A percentile compares a stretch with the other conserved stretches of the same genome.
phyloP scores from a whole-genome alignment of 2,329 filamentous ascomycete genomes.

The Aspergillus jensenii region DNA sequence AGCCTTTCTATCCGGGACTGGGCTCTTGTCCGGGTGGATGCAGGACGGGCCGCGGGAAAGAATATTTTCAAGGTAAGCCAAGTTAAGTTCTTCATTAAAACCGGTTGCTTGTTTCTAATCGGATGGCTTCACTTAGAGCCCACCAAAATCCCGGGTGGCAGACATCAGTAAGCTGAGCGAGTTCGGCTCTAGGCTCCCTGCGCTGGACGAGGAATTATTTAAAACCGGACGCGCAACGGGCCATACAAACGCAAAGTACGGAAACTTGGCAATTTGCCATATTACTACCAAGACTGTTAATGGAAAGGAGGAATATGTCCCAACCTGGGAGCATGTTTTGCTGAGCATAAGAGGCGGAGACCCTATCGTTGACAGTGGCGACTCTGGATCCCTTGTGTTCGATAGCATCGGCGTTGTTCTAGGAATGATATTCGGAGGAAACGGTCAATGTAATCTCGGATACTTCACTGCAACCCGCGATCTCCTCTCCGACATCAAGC shows the following conservation, averaged over 20 bases:
- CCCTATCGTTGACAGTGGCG: not conserved
- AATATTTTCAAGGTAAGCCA: not conserved
- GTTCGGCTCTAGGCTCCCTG: not conserved
- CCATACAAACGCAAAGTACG: not conserved
- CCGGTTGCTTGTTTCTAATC: not conserved
- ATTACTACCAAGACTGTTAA: not conserved
- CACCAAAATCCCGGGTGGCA: not conserved
- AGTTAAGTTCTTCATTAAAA: too few species aligned
- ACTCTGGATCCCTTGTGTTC: not conserved
- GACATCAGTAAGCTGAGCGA: not conserved
- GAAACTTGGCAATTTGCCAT: not conserved
- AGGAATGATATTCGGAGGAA: not conserved
- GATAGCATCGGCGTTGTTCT: not conserved
- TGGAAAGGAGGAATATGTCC: not conserved
- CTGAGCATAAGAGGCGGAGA: not conserved
- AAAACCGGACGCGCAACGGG: not conserved
- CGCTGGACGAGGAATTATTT: not conserved
- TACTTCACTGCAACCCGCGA: not conserved
- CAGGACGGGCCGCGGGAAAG: not conserved
- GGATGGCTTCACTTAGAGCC: not conserved
- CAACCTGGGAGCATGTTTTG: conserved; percentile 1
- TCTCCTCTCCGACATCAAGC: not conserved
- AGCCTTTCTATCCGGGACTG: not conserved
- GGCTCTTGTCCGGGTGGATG: not conserved
- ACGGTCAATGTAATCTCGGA: not conserved